Conservation (phyloP, 2,329 filamentous ascomycete genomes). For the Penicillium decumbens region DNA sequence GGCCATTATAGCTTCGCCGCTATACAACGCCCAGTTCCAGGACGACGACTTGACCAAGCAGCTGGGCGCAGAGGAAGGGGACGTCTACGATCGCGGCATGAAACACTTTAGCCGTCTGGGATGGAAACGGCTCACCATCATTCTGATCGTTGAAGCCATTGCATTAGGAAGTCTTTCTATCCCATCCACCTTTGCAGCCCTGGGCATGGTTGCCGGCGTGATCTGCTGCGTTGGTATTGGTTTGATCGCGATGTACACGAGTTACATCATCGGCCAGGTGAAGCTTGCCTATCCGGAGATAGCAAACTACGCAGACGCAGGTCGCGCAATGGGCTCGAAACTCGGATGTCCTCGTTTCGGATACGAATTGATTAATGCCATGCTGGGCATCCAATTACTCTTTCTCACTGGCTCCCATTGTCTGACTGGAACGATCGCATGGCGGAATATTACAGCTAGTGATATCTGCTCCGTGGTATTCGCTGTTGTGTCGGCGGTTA, state of each 20-base stretch:
- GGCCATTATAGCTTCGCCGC: background rate
- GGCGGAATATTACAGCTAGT: background rate
- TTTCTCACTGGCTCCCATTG: background rate
- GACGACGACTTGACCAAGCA: background rate
- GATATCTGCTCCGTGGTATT: background rate
- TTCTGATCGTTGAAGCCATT: background rate
- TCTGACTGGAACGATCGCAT: background rate
- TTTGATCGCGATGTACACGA: background rate
- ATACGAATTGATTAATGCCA: background rate
- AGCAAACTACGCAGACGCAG: background rate
- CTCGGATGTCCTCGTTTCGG: background rate
- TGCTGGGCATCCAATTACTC: background rate
- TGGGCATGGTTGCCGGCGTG: background rate
- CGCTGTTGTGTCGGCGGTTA: background rate
- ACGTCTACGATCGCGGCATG: background rate
- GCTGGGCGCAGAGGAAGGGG: background rate
- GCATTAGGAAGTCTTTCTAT: background rate
- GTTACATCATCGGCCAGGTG: background rate
- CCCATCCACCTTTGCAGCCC: background rate
- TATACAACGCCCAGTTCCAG: background rate
- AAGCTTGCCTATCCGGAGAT: background rate
- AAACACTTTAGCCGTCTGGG: background rate
- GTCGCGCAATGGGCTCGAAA: background rate
- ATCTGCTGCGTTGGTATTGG: background rate
- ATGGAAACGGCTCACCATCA: background rate